Evolutionary conservation across 225 moss, liverwort and hornwort species (phyloP), one percentile per base, ranked within the genome.

Genomic region (Sphagnum contortum): DNA sequence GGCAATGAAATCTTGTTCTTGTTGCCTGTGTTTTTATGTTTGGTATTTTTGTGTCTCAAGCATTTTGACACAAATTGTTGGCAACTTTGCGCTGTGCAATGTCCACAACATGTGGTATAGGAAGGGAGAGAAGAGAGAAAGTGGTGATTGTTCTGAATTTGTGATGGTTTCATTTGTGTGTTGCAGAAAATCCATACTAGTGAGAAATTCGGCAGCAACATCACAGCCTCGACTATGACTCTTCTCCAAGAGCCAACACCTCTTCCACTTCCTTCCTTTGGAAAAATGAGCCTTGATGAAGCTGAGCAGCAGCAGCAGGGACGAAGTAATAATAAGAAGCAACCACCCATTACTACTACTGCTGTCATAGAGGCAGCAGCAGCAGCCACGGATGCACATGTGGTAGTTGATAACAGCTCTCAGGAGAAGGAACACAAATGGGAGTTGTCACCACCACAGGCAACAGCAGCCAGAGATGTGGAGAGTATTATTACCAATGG

Each of bases 261-360:
- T 62, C 80, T 75, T 58, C 84, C 84, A 4, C 84, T 84, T 51
- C 84, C 80, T 0, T 81, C 80, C 3, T 81, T 78, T 69, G 84
- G 81, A 55, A 84, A 73, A n/a, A 75, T 81, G 55, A 81, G 69
- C 0, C 67, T 71, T 14, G 77, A 83, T 45, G 83, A 83, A 61
- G 74, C 69, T 9, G 83, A 80, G 70, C 72, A 69, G 9, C 72
- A 77, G 52, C 73, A 59, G 47, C 75, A 73, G 5, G 75, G 60
- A 49, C 78, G 75, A 44, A 73, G 77, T 29, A 29, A 29, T 29
- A 29, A 29, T 29, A 29, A 29, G 29, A 29, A 29, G 29, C 29
- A 29, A 29, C 29, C 29, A 29, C 29, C 29, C 29, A 29, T 29
- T 29, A 29, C 29, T 29, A 29, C 29, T 29, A 29, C 0, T 29